These are phyloP conservation scores for Protomyces arabidopsidicola DNA, from an alignment of 1,139 yeast species.

Conservation along the genomic window DNA sequence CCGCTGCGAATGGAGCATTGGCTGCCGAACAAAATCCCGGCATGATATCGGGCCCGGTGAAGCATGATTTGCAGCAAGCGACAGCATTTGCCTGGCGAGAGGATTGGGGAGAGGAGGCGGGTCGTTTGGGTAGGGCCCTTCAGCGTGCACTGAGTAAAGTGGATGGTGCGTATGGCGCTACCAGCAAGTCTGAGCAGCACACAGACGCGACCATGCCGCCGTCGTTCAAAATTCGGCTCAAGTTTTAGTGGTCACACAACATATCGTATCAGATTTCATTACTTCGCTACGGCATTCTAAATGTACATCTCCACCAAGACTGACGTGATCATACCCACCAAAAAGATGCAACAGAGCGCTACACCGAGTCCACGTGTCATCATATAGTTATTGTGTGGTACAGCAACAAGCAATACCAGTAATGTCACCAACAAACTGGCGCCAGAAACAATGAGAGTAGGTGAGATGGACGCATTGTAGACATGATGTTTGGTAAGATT, in stretches of 20 bases:
- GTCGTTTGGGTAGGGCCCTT: not conserved
- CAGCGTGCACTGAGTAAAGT: not conserved
- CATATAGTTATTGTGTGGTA: constrained; percentile 64
- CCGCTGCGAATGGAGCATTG: not conserved
- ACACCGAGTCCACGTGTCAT: constrained; percentile 57
- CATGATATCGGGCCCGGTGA: not conserved
- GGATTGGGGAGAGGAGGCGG: not conserved
- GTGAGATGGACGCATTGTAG: constrained; percentile 44
- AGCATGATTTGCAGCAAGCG: not conserved
- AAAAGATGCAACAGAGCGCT: constrained; percentile 55
- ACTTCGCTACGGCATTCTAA: not conserved
- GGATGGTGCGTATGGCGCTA: not conserved
- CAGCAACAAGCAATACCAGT: constrained; percentile 49
- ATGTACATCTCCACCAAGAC: constrained; percentile 19
- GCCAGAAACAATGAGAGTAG: constrained; percentile 51
- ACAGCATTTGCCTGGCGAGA: not conserved
- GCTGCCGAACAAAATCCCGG: not conserved
- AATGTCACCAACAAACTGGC: constrained; percentile 54
- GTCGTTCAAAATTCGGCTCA: not conserved
- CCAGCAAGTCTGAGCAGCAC: not conserved
- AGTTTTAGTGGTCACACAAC: not conserved
- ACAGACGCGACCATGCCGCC: not conserved
- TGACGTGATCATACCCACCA: constrained; percentile 39
- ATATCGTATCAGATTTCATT: not conserved
- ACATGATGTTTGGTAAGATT: constrained; percentile 31